Conservation (phyloP, 805 yeast genomes). For the Yamadazyma philogaea region DNA sequence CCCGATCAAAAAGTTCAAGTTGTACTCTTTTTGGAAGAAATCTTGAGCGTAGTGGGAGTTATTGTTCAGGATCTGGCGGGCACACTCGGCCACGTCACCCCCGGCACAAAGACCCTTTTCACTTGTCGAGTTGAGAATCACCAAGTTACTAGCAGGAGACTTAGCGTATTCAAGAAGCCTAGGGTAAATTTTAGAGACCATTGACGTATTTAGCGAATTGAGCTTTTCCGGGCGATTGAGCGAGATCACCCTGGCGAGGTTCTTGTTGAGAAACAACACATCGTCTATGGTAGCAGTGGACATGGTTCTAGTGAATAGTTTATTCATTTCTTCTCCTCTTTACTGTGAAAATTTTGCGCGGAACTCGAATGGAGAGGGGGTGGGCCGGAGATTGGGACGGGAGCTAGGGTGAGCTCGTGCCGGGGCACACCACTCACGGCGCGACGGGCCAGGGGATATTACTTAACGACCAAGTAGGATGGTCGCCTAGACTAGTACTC, state of each 20-base stretch:
- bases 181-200: slow-evolving; percentile 71
- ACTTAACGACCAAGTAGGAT: too few species aligned
- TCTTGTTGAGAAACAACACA: slow-evolving; percentile 60
- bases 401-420: too few species aligned
- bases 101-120: slow-evolving; percentile 89
- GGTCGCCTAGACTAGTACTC: too few species aligned
- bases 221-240: slow-evolving; percentile 80
- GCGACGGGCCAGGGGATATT: too few species aligned
- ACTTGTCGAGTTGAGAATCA: slow-evolving; percentile 65
- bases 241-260: slow-evolving; percentile 67
- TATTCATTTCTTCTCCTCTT: slow-evolving; percentile 2
- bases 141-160: slow-evolving; percentile 57
- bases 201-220: slow-evolving; percentile 75
- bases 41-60: slow-evolving; percentile 49
- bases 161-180: slow-evolving; percentile 75
- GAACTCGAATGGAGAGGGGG: background rate
- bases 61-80: slow-evolving; percentile 51
- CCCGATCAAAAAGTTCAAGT: slow-evolving; percentile 72
- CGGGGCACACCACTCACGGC: too few species aligned
- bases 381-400: background rate
- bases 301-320: slow-evolving; percentile 9
- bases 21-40: slow-evolving; percentile 79
- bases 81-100: slow-evolving; percentile 88
- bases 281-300: slow-evolving; percentile 31
- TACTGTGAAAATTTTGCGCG: slow-evolving; percentile 8